Evolutionary conservation across 2,329 filamentous ascomycete species (phyloP).

Genomic region (Neurospora sp.): DNA sequence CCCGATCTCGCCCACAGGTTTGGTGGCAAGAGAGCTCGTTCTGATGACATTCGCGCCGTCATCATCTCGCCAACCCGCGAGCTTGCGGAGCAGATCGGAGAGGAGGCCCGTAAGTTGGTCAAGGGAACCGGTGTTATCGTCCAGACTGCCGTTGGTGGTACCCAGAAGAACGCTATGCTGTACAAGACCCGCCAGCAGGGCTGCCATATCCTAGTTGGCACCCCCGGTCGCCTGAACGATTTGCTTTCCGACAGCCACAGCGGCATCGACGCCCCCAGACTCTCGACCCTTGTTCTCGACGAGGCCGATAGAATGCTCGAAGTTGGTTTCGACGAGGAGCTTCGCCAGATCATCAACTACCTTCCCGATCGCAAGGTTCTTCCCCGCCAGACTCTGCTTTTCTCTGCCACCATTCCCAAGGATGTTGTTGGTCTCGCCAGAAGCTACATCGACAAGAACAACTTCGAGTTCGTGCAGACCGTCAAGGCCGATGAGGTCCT

Average conservation of each 20-base stretch:
- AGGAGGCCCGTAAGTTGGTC: conserved; percentile 63
- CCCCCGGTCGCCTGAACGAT: conserved; percentile 79
- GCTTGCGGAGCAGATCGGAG: conserved; percentile 69
- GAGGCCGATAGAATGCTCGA: conserved; percentile 98
- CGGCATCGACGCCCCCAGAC: conserved; percentile 61
- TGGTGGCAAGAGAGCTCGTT: conserved; percentile 25
- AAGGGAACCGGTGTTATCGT: conserved; percentile 54
- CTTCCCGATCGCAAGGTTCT: conserved; percentile 55
- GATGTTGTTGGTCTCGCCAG: conserved; percentile 74
- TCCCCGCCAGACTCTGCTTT: conserved; percentile 82
- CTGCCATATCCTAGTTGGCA: conserved; percentile 84
- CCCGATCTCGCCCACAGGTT: conserved; percentile 40
- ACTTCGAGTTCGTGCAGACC: conserved; percentile 88
- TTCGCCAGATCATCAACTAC: conserved; percentile 47
- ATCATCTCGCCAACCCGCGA: conserved; percentile 73
- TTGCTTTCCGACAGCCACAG: conserved; percentile 57
- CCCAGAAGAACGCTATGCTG: conserved; percentile 62
- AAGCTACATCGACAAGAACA: conserved; percentile 61
- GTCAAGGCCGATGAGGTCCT: conserved; percentile 70
- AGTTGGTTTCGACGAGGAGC: conserved; percentile 67
- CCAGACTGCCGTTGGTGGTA: conserved; percentile 83
- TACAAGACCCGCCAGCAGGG: conserved; percentile 58
- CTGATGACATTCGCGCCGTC: conserved; percentile 56
- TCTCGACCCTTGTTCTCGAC: conserved; percentile 89
- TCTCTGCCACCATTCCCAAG: conserved; percentile 83